Evolutionary conservation across 176 grass and related monocot genomes (phyloP), one percentile per base, ranked within the genome.

Genomic region (Ampelocalamus luodianensis): DNA sequence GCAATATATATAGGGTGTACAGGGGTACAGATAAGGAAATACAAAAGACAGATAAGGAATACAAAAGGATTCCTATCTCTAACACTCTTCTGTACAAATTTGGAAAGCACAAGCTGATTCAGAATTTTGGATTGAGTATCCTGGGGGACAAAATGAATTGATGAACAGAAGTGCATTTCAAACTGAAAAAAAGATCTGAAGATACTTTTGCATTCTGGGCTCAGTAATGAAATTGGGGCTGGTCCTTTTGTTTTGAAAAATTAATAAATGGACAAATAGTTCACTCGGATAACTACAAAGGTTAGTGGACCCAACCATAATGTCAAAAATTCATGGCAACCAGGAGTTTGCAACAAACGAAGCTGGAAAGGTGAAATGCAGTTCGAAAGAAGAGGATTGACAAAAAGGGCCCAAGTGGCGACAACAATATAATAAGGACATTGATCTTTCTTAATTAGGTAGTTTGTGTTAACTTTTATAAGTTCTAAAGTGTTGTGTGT

Each of bases 351-450:
- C 22, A 23, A 23, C 56, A 59, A 59, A 9, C 22, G 9, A 23
- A 23, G 56, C 56, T 59, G 42, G 23, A 65, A 64, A 78, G 26
- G 4, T 44, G 8, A 82, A 65, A 82, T 42, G 43, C 66, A 45
- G 50, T 44, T 44, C 20, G 43, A 45, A 71, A 54, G 50, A 53
- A 53, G 17, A 45, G 3, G 44, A 54, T 54, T 18, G 16, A 20
- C 50, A 7, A 51, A 38, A 55, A 22, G 39, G 23, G 17, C 10
- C 3, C 58, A 44, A 61, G 6, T 3, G 1, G 37, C 4, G 5
- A 76, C 23, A 40, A 32, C 15, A 77, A 42, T 55, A 22, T 50
- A 50, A 50, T 17, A 40, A 37, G 29, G 8, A 1, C 15, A 8
- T 70, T 14, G 22, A 29, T 58, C n/a, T 44, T 58, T 82, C 18